Evolutionary conservation across 2,329 filamentous ascomycete genomes (phyloP), one percentile per base, ranked within the genome.

Genomic region (Exophiala calicioides): DNA sequence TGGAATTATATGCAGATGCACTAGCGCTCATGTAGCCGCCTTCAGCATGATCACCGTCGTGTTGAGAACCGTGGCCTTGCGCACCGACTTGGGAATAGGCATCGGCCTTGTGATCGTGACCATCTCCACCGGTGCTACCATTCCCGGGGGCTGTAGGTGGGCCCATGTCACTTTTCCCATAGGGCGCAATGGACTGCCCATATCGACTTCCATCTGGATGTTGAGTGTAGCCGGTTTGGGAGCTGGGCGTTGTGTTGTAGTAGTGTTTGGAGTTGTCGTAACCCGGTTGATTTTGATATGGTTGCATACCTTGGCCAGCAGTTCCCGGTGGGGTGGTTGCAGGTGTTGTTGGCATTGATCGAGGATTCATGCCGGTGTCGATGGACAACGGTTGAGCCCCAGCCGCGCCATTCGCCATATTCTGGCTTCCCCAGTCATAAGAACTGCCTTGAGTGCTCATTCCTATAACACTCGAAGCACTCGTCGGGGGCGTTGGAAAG

Each of bases 401-500:
- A 62, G 84, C 81, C 36, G 78, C 71, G 15, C 65, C 68, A n/a
- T 78, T 77, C 52, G 72, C 77, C 75, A 88, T 84, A 53, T 78
- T 78, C 61, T 79, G 78, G 47, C 71, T 69, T 68, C 80, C 77
- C 88, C 90, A 96, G 63, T 90, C 85, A 66, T 91, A 95, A 30
- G 79, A 85, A 57, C 70, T 78, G 24, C 88, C 86, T 29, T 86
- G 83, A 56, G 79, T 79, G 34, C 83, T 82, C 77, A 95, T 88
- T 52, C 79, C 72, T 71, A 83, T 89, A 34, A 94, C 81, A 67
- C 89, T 88, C 0, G 90, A 93, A n/a, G 90, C 87, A 65, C 88
- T 96, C 1, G 90, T 88, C 1, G 91, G 90, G 26, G 91, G 91
- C 3, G 91, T 96, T 3, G 91, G 90, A 68, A 96, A 96, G 2